Base-by-base conservation (phyloP, 139 green algal species). In the Pseudopediastrum boryanum region DNA sequence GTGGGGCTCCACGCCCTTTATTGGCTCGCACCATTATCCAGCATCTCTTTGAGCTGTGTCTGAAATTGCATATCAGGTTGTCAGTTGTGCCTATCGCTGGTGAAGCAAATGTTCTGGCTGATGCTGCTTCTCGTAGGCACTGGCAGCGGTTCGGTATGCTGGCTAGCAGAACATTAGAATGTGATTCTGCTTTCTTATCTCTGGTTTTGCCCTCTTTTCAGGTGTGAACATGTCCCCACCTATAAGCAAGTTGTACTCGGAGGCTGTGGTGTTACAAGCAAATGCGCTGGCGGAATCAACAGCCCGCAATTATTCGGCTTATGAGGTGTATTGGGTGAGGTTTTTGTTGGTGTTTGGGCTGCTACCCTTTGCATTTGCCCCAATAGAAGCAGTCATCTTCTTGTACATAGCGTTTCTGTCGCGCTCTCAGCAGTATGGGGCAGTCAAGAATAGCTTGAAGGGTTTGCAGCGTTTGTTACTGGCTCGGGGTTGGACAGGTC, bases 311-410 rank as follows among this genome's bases (percentile, higher is more conserved):
- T 64, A 64, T 23, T 8, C 7, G 54, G 10, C 9, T n/a, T 64
- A 64, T 12, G 54, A 64, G 54, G n/a, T 64, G 54, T 64, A 64
- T 27, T 64, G 54, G 54, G 54, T 64, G 54, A n/a, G 54, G 13
- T 64, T 64, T 64, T 27, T 64, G 54, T 23, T 64, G 54, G 12
- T 64, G 10, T 64, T 27, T 64, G 54, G 54, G 7, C 54, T 64
- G 54, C 13, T 64, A 7, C 35, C 54, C 54, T 64, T 64, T 64
- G 54, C 35, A 27, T 8, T 12, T n/a, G 54, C 54, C 8, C 54
- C 54, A 7, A 12, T 23, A 27, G 54, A 64, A 27, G 54, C 8
- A n/a, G 10, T 64, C 6, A 27, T 64, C 10, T 64, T 6, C 54
- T 12, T 64, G 54, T 64, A 64, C 10, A 27, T 64, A 8, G 54